Evolutionary conservation across 2,329 filamentous ascomycete genomes (phyloP), one percentile per base, ranked within the genome.

Genomic region (Exophiala sp.): DNA sequence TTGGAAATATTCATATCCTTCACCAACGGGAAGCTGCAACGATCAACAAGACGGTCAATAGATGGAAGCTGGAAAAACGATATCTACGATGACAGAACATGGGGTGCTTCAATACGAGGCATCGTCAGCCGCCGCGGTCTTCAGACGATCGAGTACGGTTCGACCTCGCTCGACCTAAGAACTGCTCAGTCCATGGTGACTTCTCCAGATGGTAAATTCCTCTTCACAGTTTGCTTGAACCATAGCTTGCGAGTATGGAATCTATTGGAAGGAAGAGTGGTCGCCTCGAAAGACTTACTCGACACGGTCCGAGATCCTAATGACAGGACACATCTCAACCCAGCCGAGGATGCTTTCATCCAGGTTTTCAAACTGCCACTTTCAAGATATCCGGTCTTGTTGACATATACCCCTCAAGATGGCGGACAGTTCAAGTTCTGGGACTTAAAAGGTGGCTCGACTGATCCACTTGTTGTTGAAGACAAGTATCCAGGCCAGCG

Each of bases 381-480:
- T 8, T 52, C 57, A 35, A 57, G 56, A 20, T 55, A 57, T 34
- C 59, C 58, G 4, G 58, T 58, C 54, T 81, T 92, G 49, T 84
- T 89, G 35, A 92, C 90, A 7, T 96, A 91, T 70, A 96, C 91
- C 9, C 92, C 94, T 0, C 84, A 94, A 59, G 88, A 91, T 29
- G 82, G 85, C 38, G 88, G 94, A 34, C 87, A 92, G 67, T 97
- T 99, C 78, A 97, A 96, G 69, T 91, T 99, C 67, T 99, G 91
- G 89, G 82, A 82, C 49, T 81, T 87, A 14, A 82, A 85, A 61
- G 82, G 85, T 49, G 80, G 71, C n/a, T 80, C 62, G 78, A 87
- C 63, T 60, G 73, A 62, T 61, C 72, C 60, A 2, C 69, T 90
- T 16, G 78, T 84, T 7, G 77, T 95, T 11, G 80, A 84, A 58